Evolutionary conservation across 495 filamentous ascomycete genomes (phyloP).

Genomic region (Cryomyces minteri): DNA sequence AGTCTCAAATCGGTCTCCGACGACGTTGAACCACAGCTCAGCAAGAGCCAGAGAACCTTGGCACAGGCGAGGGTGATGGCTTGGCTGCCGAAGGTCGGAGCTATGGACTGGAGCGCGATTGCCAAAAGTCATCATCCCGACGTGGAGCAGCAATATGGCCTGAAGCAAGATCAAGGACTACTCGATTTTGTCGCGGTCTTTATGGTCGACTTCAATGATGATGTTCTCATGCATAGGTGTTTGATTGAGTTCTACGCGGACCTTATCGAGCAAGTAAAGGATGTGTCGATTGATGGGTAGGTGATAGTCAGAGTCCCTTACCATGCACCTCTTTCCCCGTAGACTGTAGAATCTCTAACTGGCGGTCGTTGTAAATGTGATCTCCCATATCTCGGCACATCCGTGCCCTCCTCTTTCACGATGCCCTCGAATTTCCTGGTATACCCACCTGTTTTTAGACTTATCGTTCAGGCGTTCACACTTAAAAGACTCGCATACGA

Average conservation of each 20-base stretch:
- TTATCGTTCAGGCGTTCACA: too few species aligned
- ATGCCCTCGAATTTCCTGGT: too few species aligned
- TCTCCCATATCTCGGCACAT: too few species aligned
- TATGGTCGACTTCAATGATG: constrained; percentile 52
- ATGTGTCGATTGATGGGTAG: too few species aligned
- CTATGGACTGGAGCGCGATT: constrained; percentile 43
- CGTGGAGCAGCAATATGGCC: constrained; percentile 35
- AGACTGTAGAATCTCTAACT: too few species aligned
- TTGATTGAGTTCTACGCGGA: constrained; percentile 51
- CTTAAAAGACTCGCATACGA: too few species aligned
- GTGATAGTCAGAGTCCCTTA: too few species aligned
- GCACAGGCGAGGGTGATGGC: constrained; percentile 62
- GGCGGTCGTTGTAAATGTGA: too few species aligned
- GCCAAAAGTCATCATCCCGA: constrained; percentile 35
- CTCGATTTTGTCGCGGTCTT: constrained; percentile 53
- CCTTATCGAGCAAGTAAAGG: constrained; percentile 5
- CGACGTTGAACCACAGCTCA: constrained; percentile 22
- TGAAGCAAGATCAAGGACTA: constrained; percentile 30
- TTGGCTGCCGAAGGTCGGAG: constrained; percentile 46
- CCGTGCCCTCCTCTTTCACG: too few species aligned
- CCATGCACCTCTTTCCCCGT: too few species aligned
- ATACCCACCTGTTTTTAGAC: too few species aligned
- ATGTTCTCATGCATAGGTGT: constrained; percentile 64
- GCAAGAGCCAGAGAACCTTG: constrained; percentile 47
- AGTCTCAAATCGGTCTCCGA: too few species aligned